Conservation (phyloP, 768 basidiomycete genomes). For the Symmetrospora coprosmae region DNA sequence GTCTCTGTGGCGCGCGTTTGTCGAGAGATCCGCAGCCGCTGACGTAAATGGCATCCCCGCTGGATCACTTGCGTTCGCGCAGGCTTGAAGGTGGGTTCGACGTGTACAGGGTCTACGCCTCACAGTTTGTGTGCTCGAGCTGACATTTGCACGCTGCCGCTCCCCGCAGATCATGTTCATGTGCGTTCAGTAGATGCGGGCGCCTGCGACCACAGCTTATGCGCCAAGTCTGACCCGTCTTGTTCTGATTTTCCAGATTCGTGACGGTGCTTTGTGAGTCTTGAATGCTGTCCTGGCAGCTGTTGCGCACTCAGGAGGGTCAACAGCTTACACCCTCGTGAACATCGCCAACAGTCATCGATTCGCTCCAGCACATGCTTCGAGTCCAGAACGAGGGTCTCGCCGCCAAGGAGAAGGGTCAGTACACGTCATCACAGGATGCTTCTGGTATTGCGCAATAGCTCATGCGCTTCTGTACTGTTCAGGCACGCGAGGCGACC, state of each 20-base stretch:
- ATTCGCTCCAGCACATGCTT: conserved; percentile 24
- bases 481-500: conserved; percentile 41
- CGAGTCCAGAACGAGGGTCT: conserved; percentile 19
- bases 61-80: too few species aligned
- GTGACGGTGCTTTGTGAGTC: conserved; percentile 23
- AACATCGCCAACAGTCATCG: not conserved
- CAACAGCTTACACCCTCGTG: too few species aligned
- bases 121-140: too few species aligned
- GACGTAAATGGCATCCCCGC: not conserved
- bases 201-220: too few species aligned
- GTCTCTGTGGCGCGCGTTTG: not conserved
- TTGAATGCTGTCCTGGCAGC: not conserved
- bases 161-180: conserved; percentile 24
- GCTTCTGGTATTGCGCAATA: too few species aligned
- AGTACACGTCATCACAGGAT: too few species aligned
- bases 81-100: conserved; percentile 1
- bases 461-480: too few species aligned
- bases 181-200: not conserved
- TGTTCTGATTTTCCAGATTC: conserved; percentile 7
- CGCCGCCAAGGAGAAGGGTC: conserved; percentile 16
- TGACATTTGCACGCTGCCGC: too few species aligned
- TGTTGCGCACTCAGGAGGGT: too few species aligned
- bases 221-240: too few species aligned
- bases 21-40: not conserved
- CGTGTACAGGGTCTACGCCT: too few species aligned